These are phyloP conservation scores for Apophysomyces ossiformis DNA, from an alignment of 371 early-diverging fungal species.

Conservation along the genomic window DNA sequence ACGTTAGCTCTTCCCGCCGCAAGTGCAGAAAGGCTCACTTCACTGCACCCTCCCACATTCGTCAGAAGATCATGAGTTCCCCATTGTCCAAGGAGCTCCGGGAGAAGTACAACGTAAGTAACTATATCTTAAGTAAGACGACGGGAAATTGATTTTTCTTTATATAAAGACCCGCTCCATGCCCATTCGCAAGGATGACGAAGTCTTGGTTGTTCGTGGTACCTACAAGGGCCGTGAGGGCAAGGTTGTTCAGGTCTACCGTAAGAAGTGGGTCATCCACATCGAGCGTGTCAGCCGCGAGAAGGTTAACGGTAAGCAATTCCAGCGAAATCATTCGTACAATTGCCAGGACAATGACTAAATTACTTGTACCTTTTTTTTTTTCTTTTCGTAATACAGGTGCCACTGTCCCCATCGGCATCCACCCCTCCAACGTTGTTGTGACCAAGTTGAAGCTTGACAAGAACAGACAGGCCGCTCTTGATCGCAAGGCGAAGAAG, in stretches of 20 bases:
- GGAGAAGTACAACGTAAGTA: conserved; percentile 89
- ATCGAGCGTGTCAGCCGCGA: conserved; percentile 95
- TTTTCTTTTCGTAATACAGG: conserved; percentile 14
- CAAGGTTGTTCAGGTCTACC: conserved; percentile 95
- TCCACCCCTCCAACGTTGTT: conserved; percentile 98
- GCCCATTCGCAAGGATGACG: conserved; percentile 97
- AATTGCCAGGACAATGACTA: neutral
- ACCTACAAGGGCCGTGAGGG: conserved; percentile 97
- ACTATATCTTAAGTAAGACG: conserved; percentile 14
- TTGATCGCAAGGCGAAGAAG: conserved; percentile 78
- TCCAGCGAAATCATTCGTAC: neutral
- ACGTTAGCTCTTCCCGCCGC: conserved; percentile 94
- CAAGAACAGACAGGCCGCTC: conserved; percentile 91
- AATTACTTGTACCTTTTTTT: neutral
- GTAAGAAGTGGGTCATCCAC: conserved; percentile 98
- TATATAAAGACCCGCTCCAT: conserved; percentile 79
- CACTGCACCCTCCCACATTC: conserved; percentile 92
- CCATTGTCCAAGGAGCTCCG: conserved; percentile 97
- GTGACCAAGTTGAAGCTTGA: conserved; percentile 94
- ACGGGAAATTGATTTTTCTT: neutral
- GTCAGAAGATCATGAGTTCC: conserved; percentile 97
- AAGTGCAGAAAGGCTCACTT: conserved; percentile 99
- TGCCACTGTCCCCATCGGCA: conserved; percentile 88
- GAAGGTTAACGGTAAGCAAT: conserved; percentile 89
- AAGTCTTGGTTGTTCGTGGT: conserved; percentile 95